Conservation (phyloP, 2,329 filamentous ascomycete genomes). For the Monilinia laxa region DNA sequence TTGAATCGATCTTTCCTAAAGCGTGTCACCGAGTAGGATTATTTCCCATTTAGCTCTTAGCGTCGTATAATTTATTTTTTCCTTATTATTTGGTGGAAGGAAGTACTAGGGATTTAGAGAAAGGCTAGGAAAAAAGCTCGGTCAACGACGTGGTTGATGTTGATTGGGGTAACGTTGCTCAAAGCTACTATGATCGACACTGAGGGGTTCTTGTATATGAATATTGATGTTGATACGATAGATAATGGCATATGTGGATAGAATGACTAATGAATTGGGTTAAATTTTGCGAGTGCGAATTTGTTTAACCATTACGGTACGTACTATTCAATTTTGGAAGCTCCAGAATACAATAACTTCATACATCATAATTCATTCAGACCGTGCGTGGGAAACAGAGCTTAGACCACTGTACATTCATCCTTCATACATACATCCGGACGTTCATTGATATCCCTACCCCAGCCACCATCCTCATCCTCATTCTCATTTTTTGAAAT, state of each 20-base stretch:
- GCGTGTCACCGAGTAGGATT: constrained; percentile 19
- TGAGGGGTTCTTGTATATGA: constrained; percentile 26
- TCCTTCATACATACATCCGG: not conserved
- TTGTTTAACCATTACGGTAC: too few species aligned
- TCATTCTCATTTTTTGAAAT: not conserved
- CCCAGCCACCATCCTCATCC: not conserved
- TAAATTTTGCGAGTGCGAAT: not conserved
- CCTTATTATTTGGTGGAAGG: not conserved
- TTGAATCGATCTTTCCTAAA: constrained; percentile 14
- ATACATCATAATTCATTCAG: too few species aligned
- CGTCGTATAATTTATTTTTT: not conserved
- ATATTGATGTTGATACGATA: constrained; percentile 29
- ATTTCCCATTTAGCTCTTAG: constrained; percentile 2
- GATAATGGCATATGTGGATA: not conserved
- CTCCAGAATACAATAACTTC: too few species aligned
- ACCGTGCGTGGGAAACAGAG: too few species aligned
- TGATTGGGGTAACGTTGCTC: constrained; percentile 37
- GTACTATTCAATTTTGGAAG: too few species aligned
- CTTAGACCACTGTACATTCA: too few species aligned
- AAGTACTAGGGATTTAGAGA: constrained; percentile 19
- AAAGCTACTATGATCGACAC: constrained; percentile 22
- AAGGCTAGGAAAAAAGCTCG: constrained; percentile 18
- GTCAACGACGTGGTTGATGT: constrained; percentile 36
- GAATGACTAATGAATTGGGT: not conserved
- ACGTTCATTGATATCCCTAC: not conserved